A percentile compares a stretch with the other conserved stretches of the same genome.
Evolutionary conservation across 106 monocot genomes (phyloP).

Genomic region (Dendrobium nobile): DNA sequence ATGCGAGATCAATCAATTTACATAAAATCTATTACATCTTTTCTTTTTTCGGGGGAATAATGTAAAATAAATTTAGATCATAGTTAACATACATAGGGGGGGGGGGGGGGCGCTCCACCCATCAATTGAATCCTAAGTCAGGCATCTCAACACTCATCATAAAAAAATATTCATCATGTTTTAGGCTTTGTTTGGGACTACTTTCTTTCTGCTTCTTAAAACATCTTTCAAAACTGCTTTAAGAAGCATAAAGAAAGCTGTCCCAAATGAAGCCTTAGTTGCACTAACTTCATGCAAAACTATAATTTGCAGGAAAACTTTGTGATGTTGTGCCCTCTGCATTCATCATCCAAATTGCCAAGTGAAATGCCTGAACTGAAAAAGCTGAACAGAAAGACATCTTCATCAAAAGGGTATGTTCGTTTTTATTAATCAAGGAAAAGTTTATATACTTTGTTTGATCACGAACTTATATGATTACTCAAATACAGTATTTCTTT

Average conservation of each 20-base stretch:
- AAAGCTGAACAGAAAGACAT: conserved; percentile 26
- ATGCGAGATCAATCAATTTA: neutral
- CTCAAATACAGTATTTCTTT: neutral
- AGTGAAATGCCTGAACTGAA: conserved; percentile 25
- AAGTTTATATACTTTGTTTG: too few relatives aligned
- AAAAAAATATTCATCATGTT: neutral
- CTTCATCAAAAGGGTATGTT: conserved; percentile 30
- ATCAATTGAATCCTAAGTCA: too few relatives aligned
- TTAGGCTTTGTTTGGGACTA: too few relatives aligned
- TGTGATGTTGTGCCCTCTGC: conserved; percentile 93
- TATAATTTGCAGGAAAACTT: conserved; percentile 66
- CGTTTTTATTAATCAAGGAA: neutral
- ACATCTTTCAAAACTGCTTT: too few relatives aligned
- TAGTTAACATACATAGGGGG: too few relatives aligned
- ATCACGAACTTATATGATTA: neutral
- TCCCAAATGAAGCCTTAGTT: neutral
- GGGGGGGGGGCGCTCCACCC: too few relatives aligned
- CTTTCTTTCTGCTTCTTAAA: too few relatives aligned
- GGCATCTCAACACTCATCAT: neutral
- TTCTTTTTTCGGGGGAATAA: too few relatives aligned
- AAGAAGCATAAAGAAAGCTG: too few relatives aligned
- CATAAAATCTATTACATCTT: neutral
- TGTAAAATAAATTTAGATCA: too few relatives aligned
- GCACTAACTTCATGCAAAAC: neutral
- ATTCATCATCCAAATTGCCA: conserved; percentile 54